Evolutionary conservation across 257 asterid species (phyloP).

Genomic region (Przewalskia tangutica): DNA sequence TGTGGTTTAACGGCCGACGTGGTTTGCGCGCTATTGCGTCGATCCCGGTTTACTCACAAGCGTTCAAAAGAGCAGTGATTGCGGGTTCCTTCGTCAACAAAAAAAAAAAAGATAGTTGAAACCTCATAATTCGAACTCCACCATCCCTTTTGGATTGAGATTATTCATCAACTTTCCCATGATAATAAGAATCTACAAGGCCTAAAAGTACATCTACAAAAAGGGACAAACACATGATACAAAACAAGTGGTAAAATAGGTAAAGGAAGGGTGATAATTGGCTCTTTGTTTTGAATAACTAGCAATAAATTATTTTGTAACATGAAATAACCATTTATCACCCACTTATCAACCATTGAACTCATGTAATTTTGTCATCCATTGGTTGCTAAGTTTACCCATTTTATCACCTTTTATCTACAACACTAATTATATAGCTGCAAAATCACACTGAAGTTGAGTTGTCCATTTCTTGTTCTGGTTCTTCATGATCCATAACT

Average conservation of each 20-base stretch:
- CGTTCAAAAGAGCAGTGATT: too few species aligned
- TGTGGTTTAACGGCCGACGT: too few species aligned
- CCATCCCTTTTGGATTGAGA: neutral
- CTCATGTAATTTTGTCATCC: neutral
- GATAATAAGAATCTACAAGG: neutral
- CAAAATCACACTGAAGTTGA: slow-evolving; percentile 16
- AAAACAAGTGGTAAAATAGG: neutral
- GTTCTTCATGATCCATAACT: slow-evolving; percentile 58
- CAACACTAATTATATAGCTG: neutral
- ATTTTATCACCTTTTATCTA: neutral
- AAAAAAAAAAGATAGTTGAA: too few species aligned
- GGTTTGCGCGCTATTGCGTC: too few species aligned
- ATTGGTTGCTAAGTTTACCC: neutral
- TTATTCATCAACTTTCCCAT: neutral
- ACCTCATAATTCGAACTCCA: too few species aligned
- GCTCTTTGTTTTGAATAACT: neutral
- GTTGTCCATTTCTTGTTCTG: slow-evolving; percentile 24
- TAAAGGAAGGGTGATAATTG: neutral
- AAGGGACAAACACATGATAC: neutral
- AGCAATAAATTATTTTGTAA: neutral
- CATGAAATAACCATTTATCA: neutral
- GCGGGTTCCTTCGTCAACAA: too few species aligned
- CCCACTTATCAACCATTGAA: neutral
- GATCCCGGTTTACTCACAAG: too few species aligned
- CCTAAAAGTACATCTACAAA: neutral